phyloP scores from a whole-genome alignment of 768 basidiomycete genomes.

The Lactifluus hygrophoroides region DNA sequence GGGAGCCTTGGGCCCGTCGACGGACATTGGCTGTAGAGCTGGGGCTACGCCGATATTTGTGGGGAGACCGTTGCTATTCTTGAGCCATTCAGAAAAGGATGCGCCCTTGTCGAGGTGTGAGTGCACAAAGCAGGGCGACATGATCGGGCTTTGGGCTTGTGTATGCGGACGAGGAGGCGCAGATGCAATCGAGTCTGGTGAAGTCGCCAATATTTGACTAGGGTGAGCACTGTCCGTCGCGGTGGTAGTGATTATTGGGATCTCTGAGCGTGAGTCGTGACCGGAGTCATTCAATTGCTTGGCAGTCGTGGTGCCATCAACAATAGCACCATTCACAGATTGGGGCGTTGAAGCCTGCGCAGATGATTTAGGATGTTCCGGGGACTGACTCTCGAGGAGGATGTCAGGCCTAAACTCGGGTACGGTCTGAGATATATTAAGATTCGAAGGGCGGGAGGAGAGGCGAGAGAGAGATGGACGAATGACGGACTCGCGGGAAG shows the following conservation, averaged over 20 bases:
- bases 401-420: conserved; percentile 31
- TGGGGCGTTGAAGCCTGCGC: not conserved
- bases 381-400: conserved; percentile 31
- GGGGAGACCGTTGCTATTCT: conserved; percentile 20
- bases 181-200: not conserved
- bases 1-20: conserved; percentile 18
- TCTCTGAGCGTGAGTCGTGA: not conserved
- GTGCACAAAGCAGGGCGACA: conserved; percentile 90
- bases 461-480: conserved; percentile 34
- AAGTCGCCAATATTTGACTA: conserved; percentile 4
- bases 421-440: conserved; percentile 28
- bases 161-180: conserved; percentile 16
- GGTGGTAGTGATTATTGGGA: not conserved
- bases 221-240: not conserved
- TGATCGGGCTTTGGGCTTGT: conserved; percentile 30
- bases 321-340: not conserved
- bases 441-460: conserved; percentile 28
- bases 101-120: conserved; percentile 80
- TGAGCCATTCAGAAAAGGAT: conserved; percentile 68
- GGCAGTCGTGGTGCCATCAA: not conserved
- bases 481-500: conserved; percentile 21
- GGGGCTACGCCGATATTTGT: conserved; percentile 42
- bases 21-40: conserved; percentile 31
- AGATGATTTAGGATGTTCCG: conserved; percentile 16
- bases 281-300: not conserved